phyloP scores from a whole-genome alignment of 2,329 filamentous ascomycete species.

The Neonectria ditissima region DNA sequence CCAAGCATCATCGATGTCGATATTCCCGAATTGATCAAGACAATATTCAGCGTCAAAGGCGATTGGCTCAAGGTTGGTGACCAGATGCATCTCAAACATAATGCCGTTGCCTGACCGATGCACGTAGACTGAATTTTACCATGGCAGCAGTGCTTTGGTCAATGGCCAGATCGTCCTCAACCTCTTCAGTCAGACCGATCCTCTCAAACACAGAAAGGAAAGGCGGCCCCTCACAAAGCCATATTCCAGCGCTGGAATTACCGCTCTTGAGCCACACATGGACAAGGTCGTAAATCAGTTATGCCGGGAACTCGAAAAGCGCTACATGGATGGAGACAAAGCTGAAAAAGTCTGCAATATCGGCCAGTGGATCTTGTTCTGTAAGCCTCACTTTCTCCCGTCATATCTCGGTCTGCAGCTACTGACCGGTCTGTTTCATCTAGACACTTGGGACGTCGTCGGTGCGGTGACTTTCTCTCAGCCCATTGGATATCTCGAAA shows the following conservation, averaged over 20 bases:
- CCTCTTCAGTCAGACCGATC: slow-evolving; percentile 43
- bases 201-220: slow-evolving; percentile 36
- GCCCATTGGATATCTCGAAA: slow-evolving; percentile 56
- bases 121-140: slow-evolving; percentile 42
- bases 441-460: slow-evolving; percentile 56
- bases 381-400: slow-evolving; percentile 40
- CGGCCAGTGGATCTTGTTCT: slow-evolving; percentile 56
- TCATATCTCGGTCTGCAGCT: background rate
- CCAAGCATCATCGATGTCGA: slow-evolving; percentile 54
- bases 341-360: slow-evolving; percentile 49
- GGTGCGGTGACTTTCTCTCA: slow-evolving; percentile 56
- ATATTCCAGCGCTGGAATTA: slow-evolving; percentile 40
- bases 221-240: slow-evolving; percentile 44
- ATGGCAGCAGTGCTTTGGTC: slow-evolving; percentile 42
- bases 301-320: slow-evolving; percentile 47
- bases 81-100: background rate
- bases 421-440: background rate
- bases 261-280: slow-evolving; percentile 44
- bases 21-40: slow-evolving; percentile 51
- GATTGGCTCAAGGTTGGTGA: slow-evolving; percentile 49
- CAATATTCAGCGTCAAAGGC: slow-evolving; percentile 50
- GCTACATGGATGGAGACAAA: slow-evolving; percentile 46
- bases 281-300: slow-evolving; percentile 48
- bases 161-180: slow-evolving; percentile 43
- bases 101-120: background rate